Conservation (phyloP, 495 filamentous ascomycete species). For the Penicillium fimorum region DNA sequence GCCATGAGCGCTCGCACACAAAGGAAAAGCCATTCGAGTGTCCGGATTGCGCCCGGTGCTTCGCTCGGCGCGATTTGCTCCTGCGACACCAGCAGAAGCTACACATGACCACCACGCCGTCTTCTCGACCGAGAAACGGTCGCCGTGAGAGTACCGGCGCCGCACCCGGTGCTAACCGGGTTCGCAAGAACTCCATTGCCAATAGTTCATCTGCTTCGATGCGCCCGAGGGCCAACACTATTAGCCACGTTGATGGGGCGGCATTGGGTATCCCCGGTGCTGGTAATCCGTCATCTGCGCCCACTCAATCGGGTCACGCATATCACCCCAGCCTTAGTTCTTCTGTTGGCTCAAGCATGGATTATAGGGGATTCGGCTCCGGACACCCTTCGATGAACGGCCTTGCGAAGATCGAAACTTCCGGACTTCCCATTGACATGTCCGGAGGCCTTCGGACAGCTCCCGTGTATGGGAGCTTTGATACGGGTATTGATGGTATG, state of each 20-base stretch:
- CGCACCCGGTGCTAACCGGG: slow-evolving; percentile 67
- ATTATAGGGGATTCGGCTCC: slow-evolving; percentile 70
- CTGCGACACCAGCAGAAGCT: slow-evolving; percentile 98
- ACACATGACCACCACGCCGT: slow-evolving; percentile 91
- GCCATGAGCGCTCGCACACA: slow-evolving; percentile 96
- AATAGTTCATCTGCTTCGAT: slow-evolving; percentile 61
- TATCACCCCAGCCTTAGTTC: slow-evolving; percentile 68
- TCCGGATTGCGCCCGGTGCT: slow-evolving; percentile 91
- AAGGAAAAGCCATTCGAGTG: slow-evolving; percentile 99
- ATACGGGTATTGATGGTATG: slow-evolving; percentile 72
- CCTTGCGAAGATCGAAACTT: slow-evolving; percentile 82
- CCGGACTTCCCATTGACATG: slow-evolving; percentile 61
- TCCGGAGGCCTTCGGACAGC: slow-evolving; percentile 73
- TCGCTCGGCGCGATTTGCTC: slow-evolving; percentile 89
- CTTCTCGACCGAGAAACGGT: slow-evolving; percentile 79
- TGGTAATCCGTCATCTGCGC: slow-evolving; percentile 55
- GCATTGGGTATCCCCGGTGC: slow-evolving; percentile 71
- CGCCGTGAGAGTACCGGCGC: slow-evolving; percentile 79
- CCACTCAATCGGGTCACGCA: slow-evolving; percentile 46
- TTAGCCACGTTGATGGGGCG: slow-evolving; percentile 85
- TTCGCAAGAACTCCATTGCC: slow-evolving; percentile 89
- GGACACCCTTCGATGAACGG: slow-evolving; percentile 56
- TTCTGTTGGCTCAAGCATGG: slow-evolving; percentile 59
- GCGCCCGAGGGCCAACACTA: slow-evolving; percentile 93
- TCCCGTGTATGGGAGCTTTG: slow-evolving; percentile 68